Evolutionary conservation across 352 stramenopile species (phyloP), one percentile per base, ranked within the genome.

Genomic region (Globisporangium apiculatum): DNA sequence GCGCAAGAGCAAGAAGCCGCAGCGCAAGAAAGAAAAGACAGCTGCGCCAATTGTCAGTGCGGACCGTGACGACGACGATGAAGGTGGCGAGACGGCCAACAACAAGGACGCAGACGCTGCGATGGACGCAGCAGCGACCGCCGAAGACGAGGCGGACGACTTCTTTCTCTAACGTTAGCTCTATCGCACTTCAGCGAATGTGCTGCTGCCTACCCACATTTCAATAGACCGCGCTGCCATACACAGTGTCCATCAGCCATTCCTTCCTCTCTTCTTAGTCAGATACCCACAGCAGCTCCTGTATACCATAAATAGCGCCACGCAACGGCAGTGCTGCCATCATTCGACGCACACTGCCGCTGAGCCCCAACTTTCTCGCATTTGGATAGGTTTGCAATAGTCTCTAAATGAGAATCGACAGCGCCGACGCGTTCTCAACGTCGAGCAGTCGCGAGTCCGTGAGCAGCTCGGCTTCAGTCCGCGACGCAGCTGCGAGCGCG

Each of bases 381-480:
- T 31, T 31, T 31, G 24, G 3, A 31, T 31, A 31, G 24, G 40
- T 48, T 3, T 24, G 7, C 38, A 8, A 10, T 56, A 37, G 7
- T 17, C 15, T 17, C 15, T 80, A 91, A 48, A 91, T 88, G 48
- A 88, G 55, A 53, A 91, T 88, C n/a, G 79, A 88, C 36, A 75
- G 57, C 24, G 69, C 69, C 1, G 72, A 79, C 42, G 59, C 65
- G 43, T 69, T 68, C 60, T 79, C 75, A 7, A 75, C 65, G 41
- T 72, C 62, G 61, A 72, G 69, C 15, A 86, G 60, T 14, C 70
- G 64, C 6, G 67, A 65, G 52, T 84, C 70, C 0, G 72, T 70
- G 17, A 87, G 76, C 59, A 87, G 51, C 40, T 87, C 73, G 11
- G 85, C 85, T 72, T 94, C 83, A 1, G 75, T 76, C 63, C 79